Conservation (phyloP, 192 early-diverging fungal genomes). For the Backusella parvicylindrica region DNA sequence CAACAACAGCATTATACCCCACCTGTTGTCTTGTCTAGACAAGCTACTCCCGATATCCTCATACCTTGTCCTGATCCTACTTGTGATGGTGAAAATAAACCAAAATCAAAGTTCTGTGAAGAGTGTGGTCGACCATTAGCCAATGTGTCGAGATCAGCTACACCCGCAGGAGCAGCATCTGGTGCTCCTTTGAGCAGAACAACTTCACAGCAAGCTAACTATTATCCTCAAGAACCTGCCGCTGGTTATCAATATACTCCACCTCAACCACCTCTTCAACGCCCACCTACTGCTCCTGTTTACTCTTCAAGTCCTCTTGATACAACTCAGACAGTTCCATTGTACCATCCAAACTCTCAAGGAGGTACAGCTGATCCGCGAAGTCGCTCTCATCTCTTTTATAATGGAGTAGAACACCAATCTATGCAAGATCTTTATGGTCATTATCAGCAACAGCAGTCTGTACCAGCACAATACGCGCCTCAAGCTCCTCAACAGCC, state of each 20-base stretch:
- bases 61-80: constrained; percentile 37
- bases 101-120: constrained; percentile 48
- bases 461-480: not conserved
- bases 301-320: not conserved
- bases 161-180: constrained; percentile 21
- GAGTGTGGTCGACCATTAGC: constrained; percentile 47
- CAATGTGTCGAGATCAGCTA: constrained; percentile 30
- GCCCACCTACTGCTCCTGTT: constrained; percentile 9
- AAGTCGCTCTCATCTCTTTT: not conserved
- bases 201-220: not conserved
- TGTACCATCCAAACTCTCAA: not conserved
- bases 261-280: not conserved
- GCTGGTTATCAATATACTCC: not conserved
- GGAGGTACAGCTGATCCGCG: not conserved
- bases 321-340: not conserved
- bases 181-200: not conserved
- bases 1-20: not conserved
- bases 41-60: not conserved
- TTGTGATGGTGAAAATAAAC: constrained; percentile 46
- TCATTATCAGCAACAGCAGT: not conserved
- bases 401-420: constrained; percentile 7
- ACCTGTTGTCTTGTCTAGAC: constrained; percentile 5
- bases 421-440: constrained; percentile 12
- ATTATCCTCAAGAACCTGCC: not conserved
- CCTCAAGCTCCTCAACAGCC: not conserved